These are phyloP conservation scores for Persicaria maculosa DNA, from an alignment of 148 eudicot species.

Conservation along the genomic window DNA sequence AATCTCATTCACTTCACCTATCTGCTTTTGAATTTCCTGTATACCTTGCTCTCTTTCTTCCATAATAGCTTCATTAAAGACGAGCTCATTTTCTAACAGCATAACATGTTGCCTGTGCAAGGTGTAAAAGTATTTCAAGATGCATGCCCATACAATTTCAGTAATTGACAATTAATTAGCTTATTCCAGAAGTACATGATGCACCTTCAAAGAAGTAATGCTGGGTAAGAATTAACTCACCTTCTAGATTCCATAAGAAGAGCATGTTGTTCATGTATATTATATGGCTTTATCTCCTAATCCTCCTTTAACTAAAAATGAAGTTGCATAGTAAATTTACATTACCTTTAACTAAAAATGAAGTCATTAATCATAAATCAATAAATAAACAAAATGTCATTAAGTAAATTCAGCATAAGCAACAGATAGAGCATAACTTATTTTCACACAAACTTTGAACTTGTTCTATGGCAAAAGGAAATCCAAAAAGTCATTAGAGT, in stretches of 20 bases:
- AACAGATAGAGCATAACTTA: no score
- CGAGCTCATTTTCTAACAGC: constrained; percentile 37
- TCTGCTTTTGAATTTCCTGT: constrained; percentile 53
- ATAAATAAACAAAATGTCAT: no score
- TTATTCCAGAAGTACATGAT: constrained; percentile 1
- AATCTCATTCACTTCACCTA: constrained; percentile 55
- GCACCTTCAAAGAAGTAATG: neutral
- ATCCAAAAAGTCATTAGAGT: no score
- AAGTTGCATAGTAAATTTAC: neutral
- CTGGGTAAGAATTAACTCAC: constrained; percentile 8
- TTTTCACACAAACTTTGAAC: no score
- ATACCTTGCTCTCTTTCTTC: constrained; percentile 72
- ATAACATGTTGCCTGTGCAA: constrained; percentile 41
- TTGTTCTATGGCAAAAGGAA: no score
- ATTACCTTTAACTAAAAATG: neutral
- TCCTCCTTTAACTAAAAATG: constrained; percentile 18
- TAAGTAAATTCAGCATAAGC: neutral
- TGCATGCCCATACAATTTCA: constrained; percentile 6
- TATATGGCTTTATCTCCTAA: neutral
- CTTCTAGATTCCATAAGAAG: constrained; percentile 23
- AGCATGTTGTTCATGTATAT: constrained; percentile 10
- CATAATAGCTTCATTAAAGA: constrained; percentile 47
- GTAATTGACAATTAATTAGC: neutral
- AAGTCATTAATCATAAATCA: neutral
- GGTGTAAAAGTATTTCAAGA: constrained; percentile 7